Base-by-base conservation (phyloP, 2,329 filamentous ascomycete species). In the Tympanopsis confertula region DNA sequence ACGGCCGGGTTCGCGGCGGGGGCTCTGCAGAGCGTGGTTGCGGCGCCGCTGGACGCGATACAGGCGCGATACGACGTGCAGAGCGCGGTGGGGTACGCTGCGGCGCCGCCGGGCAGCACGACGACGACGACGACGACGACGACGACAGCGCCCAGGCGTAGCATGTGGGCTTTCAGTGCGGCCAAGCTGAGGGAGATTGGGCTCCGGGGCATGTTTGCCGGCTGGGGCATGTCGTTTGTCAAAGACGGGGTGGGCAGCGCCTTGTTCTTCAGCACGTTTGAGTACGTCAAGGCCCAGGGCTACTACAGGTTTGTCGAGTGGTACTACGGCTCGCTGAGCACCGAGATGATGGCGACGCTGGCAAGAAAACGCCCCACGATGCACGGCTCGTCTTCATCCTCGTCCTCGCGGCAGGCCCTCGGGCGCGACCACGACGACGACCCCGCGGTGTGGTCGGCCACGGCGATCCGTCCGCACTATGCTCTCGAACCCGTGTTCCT, bases 1-100 rank as follows among this genome's bases (percentile, higher is more conserved):
- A 62, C 74, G 0, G 82, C 83, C 0, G 83, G 83, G 0, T 66
- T 85, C 24, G 56, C 82, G 1, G 83, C 82, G 0, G 83, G 83
- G 0, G 65, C 65, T 2, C 55, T 86, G 1, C 82, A 87, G 56
- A 84, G 78, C 42, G 50, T 86, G 13, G 54, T 86, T 7, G 83
- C 82, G 0, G 83, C 82, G 0, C 83, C 83, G 0, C 63, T 87
- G 5, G 83, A 88, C 45, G 83, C 83, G 0, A 71, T 88, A 3
- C 81, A 86, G 49, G 77, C 80, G 4, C 69, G 82, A 5, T 86
- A 83, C 55, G 78, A 83, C 47, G 69, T n/a, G 7, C 22, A 26
- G 22, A 73, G 45, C 58, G 59, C 1, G 65, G 69, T n/a, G 7
- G 7, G n/a, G 22, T 73, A 45, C 58, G 59, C 1, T 65, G 42